Base-by-base conservation (phyloP, 2,329 filamentous ascomycete genomes). In the Paraphoma chrysanthemicola region DNA sequence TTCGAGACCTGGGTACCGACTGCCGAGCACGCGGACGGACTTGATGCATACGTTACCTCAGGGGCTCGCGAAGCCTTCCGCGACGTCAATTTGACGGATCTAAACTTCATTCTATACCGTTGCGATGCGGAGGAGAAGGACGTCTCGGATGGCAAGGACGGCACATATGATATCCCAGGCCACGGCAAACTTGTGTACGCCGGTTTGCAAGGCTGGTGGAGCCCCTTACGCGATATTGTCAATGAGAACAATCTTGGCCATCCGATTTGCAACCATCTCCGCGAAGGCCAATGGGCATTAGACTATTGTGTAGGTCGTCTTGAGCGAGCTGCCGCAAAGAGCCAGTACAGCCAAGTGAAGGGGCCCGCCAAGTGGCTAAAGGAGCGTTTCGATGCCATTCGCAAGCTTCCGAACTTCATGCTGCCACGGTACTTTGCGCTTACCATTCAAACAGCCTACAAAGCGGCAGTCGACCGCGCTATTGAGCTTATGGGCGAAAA, bases 161-260 rank as follows among this genome's bases (percentile, higher is more conserved):
- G 95, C n/a, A 88, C 89, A 8, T 99, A 98, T 78, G 86, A 88
- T 50, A 90, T 99, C 62, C 95, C 95, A 1, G 88, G 89, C 1
- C 83, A 93, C 71, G 94, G 93, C 2, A 88, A 90, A 56, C 84
- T 97, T 42, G 91, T 97, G 2, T 99, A 98, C 76, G 94, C 94
- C 57, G 95, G 95, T 58, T 83, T 99, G n/a, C 95, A 99, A 76
- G 96, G 96, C 38, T 99, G 95, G 94, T 97, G 94, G 93, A 97
- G 93, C 73, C 82, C 97, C 0, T 80, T 99, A 42, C 89, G 92
- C 67, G 84, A 90, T 54, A 90, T 99, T 59, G 91, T 98, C 66
- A 86, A 84, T 48, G 88, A 95, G 62, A 99, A 99, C 74, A 88
- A 98, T 72, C 85, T 99, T 8, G 95, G 91, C 0, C 95, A 99